phyloP scores from a whole-genome alignment of 768 basidiomycete species.

The Mycena alexandri region DNA sequence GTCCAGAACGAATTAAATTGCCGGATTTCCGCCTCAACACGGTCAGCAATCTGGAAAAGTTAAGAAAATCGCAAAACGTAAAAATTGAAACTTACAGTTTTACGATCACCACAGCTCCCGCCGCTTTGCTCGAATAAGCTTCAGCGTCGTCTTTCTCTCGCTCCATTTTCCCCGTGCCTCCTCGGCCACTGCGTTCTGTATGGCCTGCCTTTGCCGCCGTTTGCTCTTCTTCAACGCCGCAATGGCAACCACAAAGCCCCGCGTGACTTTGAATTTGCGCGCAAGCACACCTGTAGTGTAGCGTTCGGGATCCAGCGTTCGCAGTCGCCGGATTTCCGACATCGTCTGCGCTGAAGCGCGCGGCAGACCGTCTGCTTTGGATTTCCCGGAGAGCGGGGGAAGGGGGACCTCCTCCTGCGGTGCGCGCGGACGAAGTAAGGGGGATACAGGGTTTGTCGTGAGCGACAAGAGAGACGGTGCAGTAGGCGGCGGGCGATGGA shows the following conservation, averaged over 20 bases:
- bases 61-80: neutral
- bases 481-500: constrained; percentile 87
- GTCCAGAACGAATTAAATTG: neutral
- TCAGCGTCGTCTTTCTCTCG: constrained; percentile 71
- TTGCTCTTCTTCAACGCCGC: constrained; percentile 71
- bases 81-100: neutral
- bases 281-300: constrained; percentile 80
- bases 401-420: constrained; percentile 48
- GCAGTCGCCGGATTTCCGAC: constrained; percentile 68
- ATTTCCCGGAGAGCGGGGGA: constrained; percentile 64
- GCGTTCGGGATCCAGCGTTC: constrained; percentile 65
- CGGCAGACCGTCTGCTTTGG: constrained; percentile 46
- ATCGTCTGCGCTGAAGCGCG: constrained; percentile 67
- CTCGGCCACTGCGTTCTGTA: constrained; percentile 62
- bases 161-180: constrained; percentile 73
- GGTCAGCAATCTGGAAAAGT: neutral
- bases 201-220: constrained; percentile 56
- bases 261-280: constrained; percentile 80
- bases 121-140: constrained; percentile 76
- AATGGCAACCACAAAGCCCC: constrained; percentile 72
- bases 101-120: constrained; percentile 76
- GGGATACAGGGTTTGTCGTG: constrained; percentile 77
- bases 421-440: constrained; percentile 65
- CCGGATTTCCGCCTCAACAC: neutral
- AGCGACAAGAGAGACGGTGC: constrained; percentile 80